phyloP scores from a whole-genome alignment of 2,329 filamentous ascomycete genomes.

The Tolypocladium tropicale region DNA sequence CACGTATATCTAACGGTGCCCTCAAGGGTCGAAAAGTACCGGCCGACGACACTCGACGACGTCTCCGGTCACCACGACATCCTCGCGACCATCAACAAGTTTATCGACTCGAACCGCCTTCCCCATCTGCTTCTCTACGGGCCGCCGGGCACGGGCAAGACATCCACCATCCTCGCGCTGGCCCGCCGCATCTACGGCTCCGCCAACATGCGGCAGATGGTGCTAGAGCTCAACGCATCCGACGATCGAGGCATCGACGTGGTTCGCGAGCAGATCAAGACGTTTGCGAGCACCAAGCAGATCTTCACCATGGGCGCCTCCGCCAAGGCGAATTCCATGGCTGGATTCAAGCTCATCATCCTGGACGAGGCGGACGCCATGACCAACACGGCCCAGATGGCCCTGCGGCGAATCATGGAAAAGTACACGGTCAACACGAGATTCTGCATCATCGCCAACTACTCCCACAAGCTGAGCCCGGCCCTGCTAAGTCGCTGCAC shows the following conservation, averaged over 20 bases:
- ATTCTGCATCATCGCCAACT: slow-evolving; percentile 98
- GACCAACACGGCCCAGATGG: slow-evolving; percentile 99
- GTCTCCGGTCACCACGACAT: slow-evolving; percentile 97
- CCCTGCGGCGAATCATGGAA: slow-evolving; percentile 92
- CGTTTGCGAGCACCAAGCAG: slow-evolving; percentile 94
- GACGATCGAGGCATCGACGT: slow-evolving; percentile 98
- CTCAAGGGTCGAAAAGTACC: slow-evolving; percentile 87
- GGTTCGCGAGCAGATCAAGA: slow-evolving; percentile 98
- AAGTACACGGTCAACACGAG: slow-evolving; percentile 97
- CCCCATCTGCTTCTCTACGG: slow-evolving; percentile 96
- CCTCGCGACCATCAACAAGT: slow-evolving; percentile 93
- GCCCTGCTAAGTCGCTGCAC: slow-evolving; percentile 90
- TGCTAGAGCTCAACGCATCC: slow-evolving; percentile 92
- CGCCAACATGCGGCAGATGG: slow-evolving; percentile 95
- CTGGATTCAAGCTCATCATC: slow-evolving; percentile 89
- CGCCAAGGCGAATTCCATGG: slow-evolving; percentile 39
- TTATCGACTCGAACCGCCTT: slow-evolving; percentile 85
- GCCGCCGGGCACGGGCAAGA: slow-evolving; percentile 94
- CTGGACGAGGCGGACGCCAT: slow-evolving; percentile 99
- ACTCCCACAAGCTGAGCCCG: slow-evolving; percentile 93
- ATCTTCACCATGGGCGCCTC: slow-evolving; percentile 66
- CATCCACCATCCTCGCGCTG: slow-evolving; percentile 88
- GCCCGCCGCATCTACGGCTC: slow-evolving; percentile 85
- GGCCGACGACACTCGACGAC: slow-evolving; percentile 78
- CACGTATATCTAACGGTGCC: not conserved